These are phyloP conservation scores for Trametes villosa DNA, from an alignment of 768 basidiomycete species.

Conservation along the genomic window DNA sequence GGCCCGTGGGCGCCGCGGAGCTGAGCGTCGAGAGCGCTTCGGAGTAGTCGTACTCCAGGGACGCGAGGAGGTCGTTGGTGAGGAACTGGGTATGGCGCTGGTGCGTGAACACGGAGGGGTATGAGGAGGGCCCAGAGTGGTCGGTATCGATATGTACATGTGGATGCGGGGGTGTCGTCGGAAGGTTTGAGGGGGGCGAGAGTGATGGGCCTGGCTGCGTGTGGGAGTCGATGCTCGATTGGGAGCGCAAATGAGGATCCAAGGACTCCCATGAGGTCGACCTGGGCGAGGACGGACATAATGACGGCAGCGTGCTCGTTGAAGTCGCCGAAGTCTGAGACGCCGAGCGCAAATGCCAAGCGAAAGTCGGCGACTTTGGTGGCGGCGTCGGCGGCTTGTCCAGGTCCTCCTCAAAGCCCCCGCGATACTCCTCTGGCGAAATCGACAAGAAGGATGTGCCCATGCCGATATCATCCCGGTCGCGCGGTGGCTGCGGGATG, in stretches of 20 bases:
- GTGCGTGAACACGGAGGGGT: constrained; percentile 12
- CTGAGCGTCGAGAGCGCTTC: constrained; percentile 26
- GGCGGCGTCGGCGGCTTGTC: constrained; percentile 19
- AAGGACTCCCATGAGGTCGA: constrained; percentile 15
- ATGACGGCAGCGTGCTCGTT: constrained; percentile 14
- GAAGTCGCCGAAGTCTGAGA: constrained; percentile 13
- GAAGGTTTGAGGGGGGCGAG: constrained; percentile 3
- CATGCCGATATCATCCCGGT: constrained; percentile 1
- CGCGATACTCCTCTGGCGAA: constrained; percentile 5
- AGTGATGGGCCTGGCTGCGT: background rate
- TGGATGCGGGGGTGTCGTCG: constrained; percentile 1
- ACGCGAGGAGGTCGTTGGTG: constrained; percentile 22
- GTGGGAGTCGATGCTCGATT: background rate
- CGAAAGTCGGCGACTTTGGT: constrained; percentile 8
- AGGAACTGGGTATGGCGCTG: constrained; percentile 23
- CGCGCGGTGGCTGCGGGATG: background rate
- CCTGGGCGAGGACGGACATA: constrained; percentile 17
- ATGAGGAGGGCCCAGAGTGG: constrained; percentile 2
- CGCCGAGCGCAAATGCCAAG: constrained; percentile 14
- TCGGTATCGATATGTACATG: constrained; percentile 15
- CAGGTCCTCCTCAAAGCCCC: background rate
- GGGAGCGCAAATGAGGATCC: constrained; percentile 8
- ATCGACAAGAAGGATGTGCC: constrained; percentile 16
- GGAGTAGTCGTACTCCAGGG: constrained; percentile 32
- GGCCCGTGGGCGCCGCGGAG: constrained; percentile 12